These are phyloP conservation scores for Beauveria caledonica DNA, from an alignment of 2,329 filamentous ascomycete genomes.

Conservation along the genomic window DNA sequence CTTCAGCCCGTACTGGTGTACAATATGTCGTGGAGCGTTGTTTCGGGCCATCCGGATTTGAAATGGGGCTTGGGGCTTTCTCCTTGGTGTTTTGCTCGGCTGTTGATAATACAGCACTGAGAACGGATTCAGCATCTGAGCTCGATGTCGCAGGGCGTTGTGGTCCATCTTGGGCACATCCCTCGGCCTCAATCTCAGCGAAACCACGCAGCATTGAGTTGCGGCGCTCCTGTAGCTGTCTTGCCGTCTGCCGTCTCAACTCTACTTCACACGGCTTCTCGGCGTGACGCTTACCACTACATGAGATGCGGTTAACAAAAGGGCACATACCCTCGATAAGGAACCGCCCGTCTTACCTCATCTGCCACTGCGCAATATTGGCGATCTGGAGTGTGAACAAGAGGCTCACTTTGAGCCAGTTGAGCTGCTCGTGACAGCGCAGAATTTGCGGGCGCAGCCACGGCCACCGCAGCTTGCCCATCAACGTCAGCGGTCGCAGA, in stretches of 20 bases:
- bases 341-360: not conserved
- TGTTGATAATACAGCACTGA: not conserved
- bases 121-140: not conserved
- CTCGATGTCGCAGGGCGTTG: not conserved
- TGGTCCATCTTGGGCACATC: not conserved
- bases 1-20: not conserved
- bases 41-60: no score
- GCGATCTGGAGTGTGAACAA: not conserved
- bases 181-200: not conserved
- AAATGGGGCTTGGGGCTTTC: not conserved
- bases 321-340: not conserved
- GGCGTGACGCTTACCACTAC: not conserved
- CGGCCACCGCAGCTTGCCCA: not conserved
- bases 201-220: not conserved
- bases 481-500: not conserved
- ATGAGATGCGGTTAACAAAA: not conserved
- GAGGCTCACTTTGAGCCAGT: conserved; percentile 5
- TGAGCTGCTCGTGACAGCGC: not conserved
- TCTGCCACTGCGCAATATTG: not conserved
- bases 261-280: not conserved
- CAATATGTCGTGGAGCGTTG: not conserved
- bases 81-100: not conserved
- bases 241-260: not conserved
- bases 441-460: conserved; percentile 1
- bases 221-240: not conserved